Conservation (phyloP, 2,329 filamentous ascomycete genomes). For the Cordyceps militaris region DNA sequence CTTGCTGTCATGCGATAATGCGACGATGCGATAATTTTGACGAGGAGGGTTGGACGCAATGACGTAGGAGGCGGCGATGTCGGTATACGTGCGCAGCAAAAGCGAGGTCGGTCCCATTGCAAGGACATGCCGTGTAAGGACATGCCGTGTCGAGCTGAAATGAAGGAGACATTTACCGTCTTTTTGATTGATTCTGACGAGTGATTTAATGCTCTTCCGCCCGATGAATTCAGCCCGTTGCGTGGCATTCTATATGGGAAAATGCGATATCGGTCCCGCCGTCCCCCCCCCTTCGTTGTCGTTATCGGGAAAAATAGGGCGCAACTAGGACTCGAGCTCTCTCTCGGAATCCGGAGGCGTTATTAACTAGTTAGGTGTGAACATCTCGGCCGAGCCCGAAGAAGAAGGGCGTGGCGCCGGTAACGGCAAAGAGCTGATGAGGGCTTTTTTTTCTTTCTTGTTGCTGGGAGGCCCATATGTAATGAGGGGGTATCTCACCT, state of each 20-base stretch:
- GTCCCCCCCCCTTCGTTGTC: background rate
- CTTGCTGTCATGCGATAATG: background rate
- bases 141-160: background rate
- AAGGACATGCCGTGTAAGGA: too few relatives aligned
- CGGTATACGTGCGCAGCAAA: background rate
- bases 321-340: background rate
- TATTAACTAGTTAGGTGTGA: background rate
- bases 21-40: background rate
- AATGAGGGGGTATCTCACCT: background rate
- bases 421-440: background rate
- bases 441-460: background rate
- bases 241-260: background rate
- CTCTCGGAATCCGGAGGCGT: conserved; percentile 5
- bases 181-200: conserved; percentile 8
- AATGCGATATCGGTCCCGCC: background rate
- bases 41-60: background rate
- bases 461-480: background rate
- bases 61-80: background rate
- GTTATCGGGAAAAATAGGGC: conserved; percentile 5
- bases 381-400: conserved; percentile 6
- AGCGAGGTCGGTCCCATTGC: background rate
- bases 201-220: background rate
- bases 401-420: background rate
- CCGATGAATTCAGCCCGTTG: background rate
- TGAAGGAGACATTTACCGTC: background rate